phyloP scores from a whole-genome alignment of 371 early-diverging fungal genomes.

The Mucor circinelloides region DNA sequence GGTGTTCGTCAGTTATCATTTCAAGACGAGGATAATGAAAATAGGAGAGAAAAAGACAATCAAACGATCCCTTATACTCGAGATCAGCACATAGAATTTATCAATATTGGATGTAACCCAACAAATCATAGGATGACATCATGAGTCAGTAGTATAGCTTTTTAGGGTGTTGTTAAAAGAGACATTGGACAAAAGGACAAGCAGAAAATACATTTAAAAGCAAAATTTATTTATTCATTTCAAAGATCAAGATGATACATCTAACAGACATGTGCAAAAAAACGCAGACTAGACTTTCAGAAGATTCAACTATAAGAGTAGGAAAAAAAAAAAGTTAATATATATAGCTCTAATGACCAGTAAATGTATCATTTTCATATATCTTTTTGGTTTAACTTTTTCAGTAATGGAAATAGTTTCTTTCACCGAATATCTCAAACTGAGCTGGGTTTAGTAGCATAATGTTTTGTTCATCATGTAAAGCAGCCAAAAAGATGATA shows the following conservation, averaged over 20 bases:
- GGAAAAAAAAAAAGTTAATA: background rate
- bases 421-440: conserved; percentile 28
- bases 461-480: conserved; percentile 22
- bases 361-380: conserved; percentile 3
- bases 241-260: background rate
- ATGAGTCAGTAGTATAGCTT: background rate
- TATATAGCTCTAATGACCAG: background rate
- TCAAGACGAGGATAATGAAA: background rate
- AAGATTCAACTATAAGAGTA: background rate
- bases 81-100: background rate
- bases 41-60: background rate
- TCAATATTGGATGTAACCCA: background rate
- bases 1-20: conserved; percentile 27
- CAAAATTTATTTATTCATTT: background rate
- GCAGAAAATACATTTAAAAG: background rate
- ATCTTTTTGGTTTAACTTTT: conserved; percentile 6
- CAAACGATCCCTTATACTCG: background rate
- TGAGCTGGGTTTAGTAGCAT: conserved; percentile 32
- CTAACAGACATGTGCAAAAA: background rate
- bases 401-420: conserved; percentile 15
- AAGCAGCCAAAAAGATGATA: conserved; percentile 9
- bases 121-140: background rate
- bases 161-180: background rate
- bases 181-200: background rate
- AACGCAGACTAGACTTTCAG: background rate